Conservation (phyloP, 345 rosid genomes). For the Eutrema yunnanense region DNA sequence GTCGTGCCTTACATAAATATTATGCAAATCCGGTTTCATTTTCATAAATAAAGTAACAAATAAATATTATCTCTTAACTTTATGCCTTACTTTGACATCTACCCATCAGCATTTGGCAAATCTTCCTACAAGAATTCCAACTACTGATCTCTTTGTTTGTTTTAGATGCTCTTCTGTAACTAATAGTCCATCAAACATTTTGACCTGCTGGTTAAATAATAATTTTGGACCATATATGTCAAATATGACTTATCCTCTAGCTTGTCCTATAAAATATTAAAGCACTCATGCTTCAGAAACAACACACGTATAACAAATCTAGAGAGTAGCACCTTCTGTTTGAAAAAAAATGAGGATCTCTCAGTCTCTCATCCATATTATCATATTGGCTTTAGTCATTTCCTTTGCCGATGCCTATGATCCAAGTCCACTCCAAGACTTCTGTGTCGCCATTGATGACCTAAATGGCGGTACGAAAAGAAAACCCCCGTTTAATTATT, state of each 20-base stretch:
- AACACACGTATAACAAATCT: not conserved
- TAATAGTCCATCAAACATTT: not conserved
- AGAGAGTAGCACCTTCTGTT: not conserved
- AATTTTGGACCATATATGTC: not conserved
- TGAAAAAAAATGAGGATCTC: not conserved
- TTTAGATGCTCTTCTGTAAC: not conserved
- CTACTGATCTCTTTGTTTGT: not conserved
- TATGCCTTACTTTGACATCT: not conserved
- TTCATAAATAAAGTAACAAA: not conserved
- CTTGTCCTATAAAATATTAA: constrained; percentile 2
- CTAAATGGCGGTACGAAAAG: constrained; percentile 10
- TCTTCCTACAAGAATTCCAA: not conserved
- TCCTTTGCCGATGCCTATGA: constrained; percentile 19
- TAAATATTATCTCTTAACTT: not conserved
- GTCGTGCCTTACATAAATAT: not conserved
- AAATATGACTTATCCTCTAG: not conserved
- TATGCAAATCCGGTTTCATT: not conserved
- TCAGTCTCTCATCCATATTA: not conserved
- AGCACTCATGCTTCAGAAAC: not conserved
- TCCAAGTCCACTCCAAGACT: constrained; percentile 28
- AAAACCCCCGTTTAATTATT: not conserved
- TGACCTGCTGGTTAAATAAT: not conserved
- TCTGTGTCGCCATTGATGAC: constrained; percentile 20
- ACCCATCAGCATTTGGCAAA: not conserved
- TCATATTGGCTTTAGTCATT: not conserved